Percentiles rank a stretch among this genome's conserved stretches.
phyloP scores from a whole-genome alignment of 2,329 filamentous ascomycete species.

The Coniochaeta sp. region DNA sequence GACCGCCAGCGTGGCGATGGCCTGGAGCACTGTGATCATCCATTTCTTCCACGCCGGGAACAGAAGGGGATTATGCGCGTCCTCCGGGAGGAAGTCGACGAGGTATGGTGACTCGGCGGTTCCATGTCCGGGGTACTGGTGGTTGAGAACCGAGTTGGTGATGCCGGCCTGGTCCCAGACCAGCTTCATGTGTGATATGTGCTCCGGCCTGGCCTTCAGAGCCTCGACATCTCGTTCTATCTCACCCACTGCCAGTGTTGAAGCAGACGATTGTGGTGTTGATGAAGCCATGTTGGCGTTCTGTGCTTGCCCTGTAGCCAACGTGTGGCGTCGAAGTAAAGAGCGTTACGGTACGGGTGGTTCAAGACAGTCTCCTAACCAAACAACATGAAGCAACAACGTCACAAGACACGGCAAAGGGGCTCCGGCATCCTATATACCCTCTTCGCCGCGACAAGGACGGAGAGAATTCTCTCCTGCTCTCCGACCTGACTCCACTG shows the following conservation, averaged over 20 bases:
- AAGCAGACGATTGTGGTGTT: constrained; percentile 17
- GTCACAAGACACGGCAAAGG: neutral
- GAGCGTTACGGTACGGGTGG: neutral
- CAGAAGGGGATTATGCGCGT: constrained; percentile 47
- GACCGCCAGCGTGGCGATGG: constrained; percentile 26
- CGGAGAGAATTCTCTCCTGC: neutral
- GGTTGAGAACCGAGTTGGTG: constrained; percentile 47
- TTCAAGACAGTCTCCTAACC: neutral
- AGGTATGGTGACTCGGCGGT: constrained; percentile 61
- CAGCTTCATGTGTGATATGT: constrained; percentile 39
- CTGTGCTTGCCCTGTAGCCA: neutral
- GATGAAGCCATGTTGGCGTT: constrained; percentile 11
- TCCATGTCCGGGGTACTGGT: constrained; percentile 52
- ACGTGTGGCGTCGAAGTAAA: neutral
- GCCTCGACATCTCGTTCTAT: constrained; percentile 32
- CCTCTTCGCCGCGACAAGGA: neutral
- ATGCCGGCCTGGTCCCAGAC: constrained; percentile 52
- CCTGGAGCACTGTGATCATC: constrained; percentile 8
- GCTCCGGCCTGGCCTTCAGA: constrained; percentile 19
- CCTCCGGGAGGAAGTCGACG: constrained; percentile 58
- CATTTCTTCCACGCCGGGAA: constrained; percentile 36
- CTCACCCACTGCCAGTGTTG: constrained; percentile 25
- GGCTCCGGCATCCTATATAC: neutral
- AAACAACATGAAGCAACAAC: too few relatives aligned
- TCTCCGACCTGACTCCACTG: neutral